Evolutionary conservation across 2,329 filamentous ascomycete species (phyloP).

Genomic region (Hypomyces perniciosus): DNA sequence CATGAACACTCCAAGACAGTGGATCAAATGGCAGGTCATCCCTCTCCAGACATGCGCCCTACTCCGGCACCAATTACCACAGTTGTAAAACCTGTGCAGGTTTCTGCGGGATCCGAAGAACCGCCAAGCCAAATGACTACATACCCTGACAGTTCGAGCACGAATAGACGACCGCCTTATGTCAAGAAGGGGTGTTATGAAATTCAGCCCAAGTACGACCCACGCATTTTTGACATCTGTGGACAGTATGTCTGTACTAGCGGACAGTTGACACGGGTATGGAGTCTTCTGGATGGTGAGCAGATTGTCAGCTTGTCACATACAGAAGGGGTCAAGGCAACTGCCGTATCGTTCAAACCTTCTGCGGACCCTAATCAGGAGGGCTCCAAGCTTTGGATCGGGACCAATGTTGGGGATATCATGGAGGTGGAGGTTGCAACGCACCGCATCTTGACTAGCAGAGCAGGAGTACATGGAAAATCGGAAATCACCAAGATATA

Average conservation of each 20-base stretch:
- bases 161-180: conserved; percentile 76
- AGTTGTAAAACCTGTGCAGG: conserved; percentile 12
- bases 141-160: conserved; percentile 77
- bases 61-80: conserved; percentile 18
- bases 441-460: conserved; percentile 63
- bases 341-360: conserved; percentile 80
- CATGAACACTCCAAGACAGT: conserved; percentile 28
- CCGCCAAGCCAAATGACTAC: conserved; percentile 49
- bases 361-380: conserved; percentile 71
- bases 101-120: conserved; percentile 23
- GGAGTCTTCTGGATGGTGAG: conserved; percentile 79
- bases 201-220: conserved; percentile 81
- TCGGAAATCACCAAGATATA: conserved; percentile 79
- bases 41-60: conserved; percentile 19
- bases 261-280: conserved; percentile 80
- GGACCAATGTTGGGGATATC: conserved; percentile 81
- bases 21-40: conserved; percentile 29
- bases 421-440: conserved; percentile 79
- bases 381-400: conserved; percentile 79
- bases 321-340: conserved; percentile 76
- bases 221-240: conserved; percentile 78
- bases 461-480: conserved; percentile 66
- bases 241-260: conserved; percentile 83
- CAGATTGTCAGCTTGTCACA: conserved; percentile 74
- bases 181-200: conserved; percentile 67